Evolutionary conservation across 1,139 yeast species (phyloP), one percentile per base, ranked within the genome.

Genomic region (Hansenula sp.): DNA sequence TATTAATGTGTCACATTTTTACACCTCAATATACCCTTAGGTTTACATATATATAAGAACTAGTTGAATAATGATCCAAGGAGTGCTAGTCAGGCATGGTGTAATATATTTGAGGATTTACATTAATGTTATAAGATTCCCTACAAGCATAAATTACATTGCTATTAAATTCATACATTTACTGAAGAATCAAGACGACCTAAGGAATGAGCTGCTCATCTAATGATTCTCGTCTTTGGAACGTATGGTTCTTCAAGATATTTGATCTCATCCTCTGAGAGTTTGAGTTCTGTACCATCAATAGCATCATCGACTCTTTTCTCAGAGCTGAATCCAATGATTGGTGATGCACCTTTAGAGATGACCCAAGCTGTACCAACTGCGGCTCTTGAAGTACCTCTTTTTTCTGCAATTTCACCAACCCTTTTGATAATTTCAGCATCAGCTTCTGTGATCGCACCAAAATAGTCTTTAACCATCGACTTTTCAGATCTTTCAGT

Each of bases 341-440:
- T 73, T 3, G 82, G 80, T 6, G 32, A 49, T 41, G 60, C 50
- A 6, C 80, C 81, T 54, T 77, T 77, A 32, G 62, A 44, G 10
- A 76, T 44, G 6, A 65, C 64, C 80, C 82, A 79, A 3, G 80
- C 76, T 12, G 71, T 64, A 5, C 82, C 68, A 19, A 79, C 56
- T 13, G 62, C 63, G 1, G 81, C 78, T 83, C 77, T 78, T 10
- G 73, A 55, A 20, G 65, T 67, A 14, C 57, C 61, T 36, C 61
- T 56, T 44, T 70, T 68, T 45, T 62, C 60, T n/a, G 83, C 68
- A 3, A 79, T 32, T 46, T 69, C 65, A 53, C 77, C 80, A n/a
- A 79, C 77, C 17, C 82, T 59, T 13, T 55, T 50, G 36, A 78
- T 57, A 37, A 76, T 72, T 26, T 58, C 67, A 35, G 51, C 48